phyloP scores from a whole-genome alignment of 2,329 filamentous ascomycete species.

The Mycosphaerella sp. region DNA sequence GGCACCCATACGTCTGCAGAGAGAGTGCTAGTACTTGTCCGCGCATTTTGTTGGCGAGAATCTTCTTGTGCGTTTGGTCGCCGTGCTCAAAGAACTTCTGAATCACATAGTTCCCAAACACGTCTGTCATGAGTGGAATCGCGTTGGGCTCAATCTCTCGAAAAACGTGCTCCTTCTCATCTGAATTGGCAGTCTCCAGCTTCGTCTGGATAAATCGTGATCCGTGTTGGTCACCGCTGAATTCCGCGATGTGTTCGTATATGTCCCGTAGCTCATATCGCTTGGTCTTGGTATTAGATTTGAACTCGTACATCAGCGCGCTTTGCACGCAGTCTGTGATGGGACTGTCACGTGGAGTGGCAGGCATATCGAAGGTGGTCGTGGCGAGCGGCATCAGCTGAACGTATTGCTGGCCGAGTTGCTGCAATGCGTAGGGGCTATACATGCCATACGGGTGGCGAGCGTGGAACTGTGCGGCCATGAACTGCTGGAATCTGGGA shows the following conservation, averaged over 20 bases:
- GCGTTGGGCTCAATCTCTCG: conserved; percentile 77
- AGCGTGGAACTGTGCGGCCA: conserved; percentile 32
- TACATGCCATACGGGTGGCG: conserved; percentile 31
- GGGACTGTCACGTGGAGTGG: conserved; percentile 51
- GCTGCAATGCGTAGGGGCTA: conserved; percentile 34
- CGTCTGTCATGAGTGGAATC: conserved; percentile 85
- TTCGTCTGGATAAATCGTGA: conserved; percentile 95
- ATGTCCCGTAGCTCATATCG: conserved; percentile 84
- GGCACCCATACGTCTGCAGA: conserved; percentile 83
- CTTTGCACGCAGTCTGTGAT: conserved; percentile 59
- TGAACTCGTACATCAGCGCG: conserved; percentile 71
- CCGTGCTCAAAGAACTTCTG: conserved; percentile 98
- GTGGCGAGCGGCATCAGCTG: conserved; percentile 34
- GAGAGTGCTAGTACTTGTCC: conserved; percentile 75
- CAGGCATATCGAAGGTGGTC: conserved; percentile 34
- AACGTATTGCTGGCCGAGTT: conserved; percentile 31
- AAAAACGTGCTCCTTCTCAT: conserved; percentile 90
- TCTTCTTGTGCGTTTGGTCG: conserved; percentile 85
- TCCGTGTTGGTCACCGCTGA: conserved; percentile 90
- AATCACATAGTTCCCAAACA: conserved; percentile 97
- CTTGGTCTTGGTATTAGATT: conserved; percentile 62
- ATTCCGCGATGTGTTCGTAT: conserved; percentile 80
- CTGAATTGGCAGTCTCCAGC: conserved; percentile 84
- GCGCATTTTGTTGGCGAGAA: conserved; percentile 79
- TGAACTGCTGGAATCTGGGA: conserved; percentile 33